Base-by-base conservation (phyloP, 768 basidiomycete species). In the Collybia sordida region DNA sequence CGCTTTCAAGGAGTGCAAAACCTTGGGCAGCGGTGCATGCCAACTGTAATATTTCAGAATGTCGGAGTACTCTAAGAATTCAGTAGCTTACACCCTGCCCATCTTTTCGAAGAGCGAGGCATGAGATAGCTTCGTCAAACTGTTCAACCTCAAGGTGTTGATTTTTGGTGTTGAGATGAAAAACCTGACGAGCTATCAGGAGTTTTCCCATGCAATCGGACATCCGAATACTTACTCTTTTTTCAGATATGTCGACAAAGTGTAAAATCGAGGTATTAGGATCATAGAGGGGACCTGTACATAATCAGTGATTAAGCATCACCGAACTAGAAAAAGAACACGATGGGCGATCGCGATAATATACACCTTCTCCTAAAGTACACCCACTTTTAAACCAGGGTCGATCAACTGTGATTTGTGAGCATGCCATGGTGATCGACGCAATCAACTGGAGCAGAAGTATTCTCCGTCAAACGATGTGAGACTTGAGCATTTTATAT, bases 181-280 rank as follows among this genome's bases (percentile, higher is more conserved):
- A 77, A 47, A 84, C 76, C 83, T 85, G 55, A 28, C 49, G 21
- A 35, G 17, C 15, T 36, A 44, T 36, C 37, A 23, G 39, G 47
- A 44, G 22, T 35, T 44, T 43, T 17, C 17, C 27, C 37, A 21
- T 17, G 24, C 25, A 28, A 27, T 23, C n/a, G 9, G 22, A 44
- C 15, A 38, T 31, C 47, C 23, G 14, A 47, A 34, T 42, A 42
- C 56, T 46, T 54, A 79, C 83, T 71, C 79, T 81, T 51, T 72
- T 70, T 53, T 78, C 74, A 27, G 68, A 63, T 42, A 87, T 87
- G 59, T 88, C 86, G 40, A 88, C 82, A 62, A 89, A 87, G 64
- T 88, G 85, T 31, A 88, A 61, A 21, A 69, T 73, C 8, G 71
- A 72, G 1, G 79, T 79, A 39, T 55, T 58, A 11, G 77, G 64